phyloP scores from a whole-genome alignment of 306 rosid species.

The Cucurbita maxima region DNA sequence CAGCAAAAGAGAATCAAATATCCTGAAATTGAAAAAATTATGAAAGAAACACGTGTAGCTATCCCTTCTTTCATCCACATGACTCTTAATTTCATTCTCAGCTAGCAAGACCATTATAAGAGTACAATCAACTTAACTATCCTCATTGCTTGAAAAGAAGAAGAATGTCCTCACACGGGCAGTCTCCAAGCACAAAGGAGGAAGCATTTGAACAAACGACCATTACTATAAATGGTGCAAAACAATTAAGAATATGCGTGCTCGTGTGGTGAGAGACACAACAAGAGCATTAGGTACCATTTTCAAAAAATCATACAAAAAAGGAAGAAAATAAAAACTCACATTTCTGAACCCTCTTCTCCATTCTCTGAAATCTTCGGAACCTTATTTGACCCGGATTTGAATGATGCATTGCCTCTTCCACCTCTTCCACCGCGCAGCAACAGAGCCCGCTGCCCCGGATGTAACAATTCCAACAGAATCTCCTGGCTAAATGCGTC shows the following conservation, averaged over 20 bases:
- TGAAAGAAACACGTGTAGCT: not conserved
- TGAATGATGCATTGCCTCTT: slow-evolving; percentile 83
- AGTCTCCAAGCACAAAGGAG: not conserved
- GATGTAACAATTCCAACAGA: slow-evolving; percentile 64
- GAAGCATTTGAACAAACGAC: not conserved
- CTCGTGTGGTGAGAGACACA: not conserved
- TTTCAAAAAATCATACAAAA: not conserved
- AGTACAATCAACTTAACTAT: not conserved
- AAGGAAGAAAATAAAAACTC: slow-evolving; percentile 13
- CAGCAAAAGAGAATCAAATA: not conserved
- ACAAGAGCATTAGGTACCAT: not conserved
- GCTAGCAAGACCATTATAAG: not conserved
- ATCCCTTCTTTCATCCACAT: not conserved
- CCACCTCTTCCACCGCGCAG: slow-evolving; percentile 95
- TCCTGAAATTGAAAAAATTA: not conserved
- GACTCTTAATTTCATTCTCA: not conserved
- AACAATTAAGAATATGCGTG: not conserved
- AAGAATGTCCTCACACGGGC: not conserved
- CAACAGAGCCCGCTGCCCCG: slow-evolving; percentile 60
- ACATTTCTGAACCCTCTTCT: slow-evolving; percentile 79
- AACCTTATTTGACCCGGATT: slow-evolving; percentile 66
- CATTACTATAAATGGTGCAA: not conserved
- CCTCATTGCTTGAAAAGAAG: not conserved
- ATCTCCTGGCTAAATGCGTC: slow-evolving; percentile 48
- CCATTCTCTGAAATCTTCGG: slow-evolving; percentile 90